These are phyloP conservation scores for Carnegiea gigantea DNA, from an alignment of 179 eudicot genomes.

Conservation along the genomic window DNA sequence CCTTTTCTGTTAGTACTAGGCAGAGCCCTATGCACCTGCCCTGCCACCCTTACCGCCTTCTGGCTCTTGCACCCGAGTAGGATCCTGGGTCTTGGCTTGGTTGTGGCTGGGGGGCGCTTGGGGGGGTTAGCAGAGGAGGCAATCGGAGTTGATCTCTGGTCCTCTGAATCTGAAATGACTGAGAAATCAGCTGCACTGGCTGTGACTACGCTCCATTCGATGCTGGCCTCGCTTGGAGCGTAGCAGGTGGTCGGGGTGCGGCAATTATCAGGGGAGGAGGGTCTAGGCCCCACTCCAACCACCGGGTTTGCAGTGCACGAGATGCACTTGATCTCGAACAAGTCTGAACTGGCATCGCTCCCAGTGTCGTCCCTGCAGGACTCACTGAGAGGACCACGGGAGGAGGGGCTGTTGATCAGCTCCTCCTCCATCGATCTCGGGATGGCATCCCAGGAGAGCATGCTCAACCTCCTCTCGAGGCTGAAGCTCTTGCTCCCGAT, in stretches of 20 bases:
- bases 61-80: slow-evolving; percentile 57
- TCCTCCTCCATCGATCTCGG: slow-evolving; percentile 40
- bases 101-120: not conserved
- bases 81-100: slow-evolving; percentile 19
- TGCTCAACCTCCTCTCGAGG: slow-evolving; percentile 49
- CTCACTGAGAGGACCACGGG: slow-evolving; percentile 25
- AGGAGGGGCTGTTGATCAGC: slow-evolving; percentile 15
- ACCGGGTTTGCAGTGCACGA: slow-evolving; percentile 39
- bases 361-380: slow-evolving; percentile 45
- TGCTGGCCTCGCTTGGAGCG: slow-evolving; percentile 93
- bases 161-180: slow-evolving; percentile 28
- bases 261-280: slow-evolving; percentile 8
- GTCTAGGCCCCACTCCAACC: slow-evolving; percentile 25
- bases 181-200: slow-evolving; percentile 82
- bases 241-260: slow-evolving; percentile 45
- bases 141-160: slow-evolving; percentile 7
- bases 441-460: slow-evolving; percentile 51
- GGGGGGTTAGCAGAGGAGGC: not conserved
- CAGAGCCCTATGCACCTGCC: slow-evolving; percentile 33
- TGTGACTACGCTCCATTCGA: slow-evolving; percentile 90
- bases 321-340: slow-evolving; percentile 76
- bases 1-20: not conserved
- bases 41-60: slow-evolving; percentile 55
- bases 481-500: slow-evolving; percentile 31
- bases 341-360: slow-evolving; percentile 82